Evolutionary conservation across 768 basidiomycete genomes (phyloP).

Genomic region (Suillus alpinus): DNA sequence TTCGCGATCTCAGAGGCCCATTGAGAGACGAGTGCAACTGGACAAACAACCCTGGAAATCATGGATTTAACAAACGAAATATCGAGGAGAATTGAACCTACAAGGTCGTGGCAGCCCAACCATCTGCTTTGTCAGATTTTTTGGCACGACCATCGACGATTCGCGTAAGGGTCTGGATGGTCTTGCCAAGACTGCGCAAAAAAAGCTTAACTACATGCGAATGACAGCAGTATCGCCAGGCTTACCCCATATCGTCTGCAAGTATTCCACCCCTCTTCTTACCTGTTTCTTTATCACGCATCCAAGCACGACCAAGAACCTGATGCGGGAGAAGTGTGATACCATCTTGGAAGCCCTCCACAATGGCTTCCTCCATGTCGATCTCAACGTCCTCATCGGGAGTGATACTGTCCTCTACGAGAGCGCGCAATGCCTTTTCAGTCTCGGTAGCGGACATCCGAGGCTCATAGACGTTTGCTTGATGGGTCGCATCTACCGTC

Average conservation of each 20-base stretch:
- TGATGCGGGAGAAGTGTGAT: constrained; percentile 84
- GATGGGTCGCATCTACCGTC: constrained; percentile 31
- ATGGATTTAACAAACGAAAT: neutral
- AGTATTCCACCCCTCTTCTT: constrained; percentile 85
- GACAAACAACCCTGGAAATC: constrained; percentile 72
- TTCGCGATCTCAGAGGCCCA: constrained; percentile 86
- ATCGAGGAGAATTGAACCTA: constrained; percentile 32
- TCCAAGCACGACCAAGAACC: constrained; percentile 82
- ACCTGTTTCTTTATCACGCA: constrained; percentile 76
- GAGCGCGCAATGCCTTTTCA: constrained; percentile 73
- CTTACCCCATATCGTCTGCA: constrained; percentile 88
- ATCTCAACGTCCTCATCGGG: constrained; percentile 56
- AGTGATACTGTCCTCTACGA: constrained; percentile 62
- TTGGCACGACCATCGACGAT: constrained; percentile 80
- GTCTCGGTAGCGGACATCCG: constrained; percentile 53
- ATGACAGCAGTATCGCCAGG: neutral
- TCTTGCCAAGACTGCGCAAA: constrained; percentile 69
- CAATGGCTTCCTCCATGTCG: constrained; percentile 63
- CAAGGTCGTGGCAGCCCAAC: constrained; percentile 73
- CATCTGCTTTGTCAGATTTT: constrained; percentile 66
- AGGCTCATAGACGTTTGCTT: constrained; percentile 26
- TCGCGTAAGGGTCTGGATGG: constrained; percentile 84
- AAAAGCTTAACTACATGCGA: neutral
- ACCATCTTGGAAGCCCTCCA: constrained; percentile 73
- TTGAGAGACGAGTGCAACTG: constrained; percentile 83